Conservation (phyloP, 495 filamentous ascomycete species). For the Neurospora sp. region DNA sequence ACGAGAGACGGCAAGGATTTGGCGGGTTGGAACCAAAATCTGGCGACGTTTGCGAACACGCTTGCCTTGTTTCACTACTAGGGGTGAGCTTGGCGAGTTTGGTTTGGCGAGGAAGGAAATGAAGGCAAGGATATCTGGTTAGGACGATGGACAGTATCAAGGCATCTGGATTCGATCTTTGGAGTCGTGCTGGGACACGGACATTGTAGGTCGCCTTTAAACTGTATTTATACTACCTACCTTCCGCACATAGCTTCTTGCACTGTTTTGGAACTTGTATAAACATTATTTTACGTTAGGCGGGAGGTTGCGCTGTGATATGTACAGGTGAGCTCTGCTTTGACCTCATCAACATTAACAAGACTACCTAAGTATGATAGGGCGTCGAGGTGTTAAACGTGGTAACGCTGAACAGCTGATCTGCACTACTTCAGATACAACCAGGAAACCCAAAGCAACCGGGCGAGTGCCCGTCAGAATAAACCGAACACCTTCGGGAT, state of each 20-base stretch:
- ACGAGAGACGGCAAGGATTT: conserved; percentile 15
- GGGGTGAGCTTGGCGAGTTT: conserved; percentile 7
- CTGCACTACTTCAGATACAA: background rate
- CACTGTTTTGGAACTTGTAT: background rate
- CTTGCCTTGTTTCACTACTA: conserved; percentile 13
- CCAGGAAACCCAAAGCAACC: background rate
- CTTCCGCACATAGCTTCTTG: background rate
- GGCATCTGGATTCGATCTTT: background rate
- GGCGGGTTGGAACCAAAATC: conserved; percentile 19
- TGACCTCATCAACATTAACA: background rate
- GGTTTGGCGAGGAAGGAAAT: background rate
- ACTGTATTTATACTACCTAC: background rate
- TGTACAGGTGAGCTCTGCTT: background rate
- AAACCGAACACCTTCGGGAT: no score
- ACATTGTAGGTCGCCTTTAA: background rate
- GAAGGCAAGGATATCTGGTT: background rate
- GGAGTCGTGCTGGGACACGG: background rate
- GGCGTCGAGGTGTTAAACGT: background rate
- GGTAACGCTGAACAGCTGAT: background rate
- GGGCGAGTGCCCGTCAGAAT: background rate
- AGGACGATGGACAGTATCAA: background rate
- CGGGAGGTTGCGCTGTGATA: background rate
- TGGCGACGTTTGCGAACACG: conserved; percentile 21
- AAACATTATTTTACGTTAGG: background rate
- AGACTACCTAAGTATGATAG: background rate